A percentile compares a stretch with the other conserved stretches of the same genome.
Conservation (phyloP, 345 rosid genomes). For the Passiflora organensis region DNA sequence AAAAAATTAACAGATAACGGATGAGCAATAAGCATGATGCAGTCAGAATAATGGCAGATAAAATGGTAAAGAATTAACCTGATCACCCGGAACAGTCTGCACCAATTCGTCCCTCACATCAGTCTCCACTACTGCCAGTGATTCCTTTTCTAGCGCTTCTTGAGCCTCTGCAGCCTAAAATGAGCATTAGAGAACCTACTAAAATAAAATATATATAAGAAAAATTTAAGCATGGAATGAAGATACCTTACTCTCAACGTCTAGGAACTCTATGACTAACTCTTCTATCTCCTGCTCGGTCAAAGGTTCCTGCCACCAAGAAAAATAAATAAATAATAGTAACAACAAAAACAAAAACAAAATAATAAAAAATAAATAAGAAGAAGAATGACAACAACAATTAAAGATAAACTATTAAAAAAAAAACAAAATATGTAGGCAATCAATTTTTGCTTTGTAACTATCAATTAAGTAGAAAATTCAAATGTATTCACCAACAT, state of each 20-base stretch:
- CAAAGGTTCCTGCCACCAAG: slow-evolving; percentile 56
- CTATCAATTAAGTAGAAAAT: too few species aligned
- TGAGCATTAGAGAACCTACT: slow-evolving; percentile 32
- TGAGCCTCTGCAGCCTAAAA: slow-evolving; percentile 98
- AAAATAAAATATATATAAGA: slow-evolving; percentile 9
- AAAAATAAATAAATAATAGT: slow-evolving; percentile 10
- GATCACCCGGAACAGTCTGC: slow-evolving; percentile 58
- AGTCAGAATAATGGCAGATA: background rate
- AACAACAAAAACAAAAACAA: too few species aligned
- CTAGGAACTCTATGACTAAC: slow-evolving; percentile 66
- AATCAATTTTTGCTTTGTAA: too few species aligned
- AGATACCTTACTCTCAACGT: slow-evolving; percentile 92
- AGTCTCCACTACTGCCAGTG: slow-evolving; percentile 68
- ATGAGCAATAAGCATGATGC: slow-evolving; percentile 13
- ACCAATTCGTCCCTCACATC: slow-evolving; percentile 93
- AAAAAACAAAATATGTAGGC: too few species aligned
- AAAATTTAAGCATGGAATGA: slow-evolving; percentile 5
- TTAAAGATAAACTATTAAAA: too few species aligned
- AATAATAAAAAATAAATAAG: too few species aligned
- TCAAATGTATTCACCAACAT: too few species aligned
- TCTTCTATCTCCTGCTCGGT: slow-evolving; percentile 89
- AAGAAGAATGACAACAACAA: too few species aligned
- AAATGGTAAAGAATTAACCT: slow-evolving; percentile 47
- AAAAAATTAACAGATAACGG: background rate
- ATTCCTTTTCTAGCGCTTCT: slow-evolving; percentile 93